Base-by-base conservation (phyloP, 2,329 filamentous ascomycete genomes). In the Pseudogymnoascus pannorum region DNA sequence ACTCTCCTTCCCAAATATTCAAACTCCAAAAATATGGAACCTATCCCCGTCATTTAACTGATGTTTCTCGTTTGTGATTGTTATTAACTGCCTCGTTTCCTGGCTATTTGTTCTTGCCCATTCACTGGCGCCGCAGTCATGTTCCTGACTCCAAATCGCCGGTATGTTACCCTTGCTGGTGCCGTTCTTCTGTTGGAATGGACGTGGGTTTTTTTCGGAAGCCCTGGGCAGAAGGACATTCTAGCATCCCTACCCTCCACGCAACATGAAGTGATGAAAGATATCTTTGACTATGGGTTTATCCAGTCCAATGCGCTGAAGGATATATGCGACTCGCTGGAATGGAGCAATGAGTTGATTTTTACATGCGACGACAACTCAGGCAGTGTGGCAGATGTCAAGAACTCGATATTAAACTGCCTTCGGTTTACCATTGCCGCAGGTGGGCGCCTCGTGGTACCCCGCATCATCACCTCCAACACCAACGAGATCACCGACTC, bases 331-430 rank as follows among this genome's bases (percentile, higher is more conserved):
- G 64, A 66, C 1, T 66, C 67, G 8, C 67, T 63, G 14, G 57
- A 65, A 1, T 76, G 75, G 63, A 72, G 72, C 14, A 62, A 66
- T 0, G 72, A 72, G 18, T 62, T 77, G 11, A 62, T 76, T 1
- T 77, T 76, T 59, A 75, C 68, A 31, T 76, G 75, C 66, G 74
- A 76, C 57, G 73, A 71, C 4, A 73, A 75, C 59, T 71, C 72
- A 38, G 75, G 75, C 38, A 74, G 74, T 16, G 69, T 76, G 40
- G 74, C 72, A 29, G 74, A 76, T 70, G 66, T 76, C 33, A 69
- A 74, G 29, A 75, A 75, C 62, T 73, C 74, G 65, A 75, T 77
- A 14, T 65, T 77, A 4, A 75, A 75, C 58, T 77, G 75, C 65
- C 68, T 76, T 2, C 70, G 75, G 20, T 77, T 75, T 57, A 72